Conservation (phyloP, 2,329 filamentous ascomycete species). For the Phialophora chinensis region DNA sequence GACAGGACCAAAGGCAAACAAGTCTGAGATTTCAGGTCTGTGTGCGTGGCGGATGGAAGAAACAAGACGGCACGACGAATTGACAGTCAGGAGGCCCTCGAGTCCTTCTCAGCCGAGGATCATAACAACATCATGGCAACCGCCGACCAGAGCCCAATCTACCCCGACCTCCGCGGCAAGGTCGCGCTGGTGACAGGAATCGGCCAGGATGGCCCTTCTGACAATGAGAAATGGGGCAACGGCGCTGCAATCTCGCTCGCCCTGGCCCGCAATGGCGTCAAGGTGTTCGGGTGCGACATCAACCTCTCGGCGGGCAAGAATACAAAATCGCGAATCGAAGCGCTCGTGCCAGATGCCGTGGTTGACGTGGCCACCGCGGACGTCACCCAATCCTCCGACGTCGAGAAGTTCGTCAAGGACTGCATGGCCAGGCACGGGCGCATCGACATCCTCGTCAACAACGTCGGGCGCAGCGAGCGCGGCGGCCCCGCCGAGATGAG, state of each 20-base stretch:
- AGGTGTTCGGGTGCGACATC: conserved; percentile 33
- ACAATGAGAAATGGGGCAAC: conserved; percentile 31
- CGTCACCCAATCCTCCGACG: conserved; percentile 51
- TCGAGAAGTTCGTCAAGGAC: conserved; percentile 59
- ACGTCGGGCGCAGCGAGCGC: conserved; percentile 63
- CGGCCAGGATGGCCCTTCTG: conserved; percentile 25
- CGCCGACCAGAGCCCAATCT: conserved; percentile 20
- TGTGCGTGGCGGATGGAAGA: not conserved
- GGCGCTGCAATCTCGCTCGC: conserved; percentile 31
- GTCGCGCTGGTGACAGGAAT: conserved; percentile 33
- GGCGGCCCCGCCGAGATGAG: conserved; percentile 57
- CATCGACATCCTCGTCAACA: conserved; percentile 67
- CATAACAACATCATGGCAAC: not conserved
- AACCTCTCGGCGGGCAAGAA: conserved; percentile 23
- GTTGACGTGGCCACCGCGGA: conserved; percentile 28
- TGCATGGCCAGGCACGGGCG: conserved; percentile 60
- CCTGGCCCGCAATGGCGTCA: conserved; percentile 32
- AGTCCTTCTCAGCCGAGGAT: not conserved
- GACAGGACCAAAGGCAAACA: not conserved
- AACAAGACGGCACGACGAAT: not conserved
- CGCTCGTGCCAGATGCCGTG: conserved; percentile 19
- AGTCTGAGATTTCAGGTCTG: not conserved
- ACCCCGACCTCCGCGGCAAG: conserved; percentile 29
- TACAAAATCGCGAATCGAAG: conserved; percentile 26
- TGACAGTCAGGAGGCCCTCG: not conserved